phyloP scores from a whole-genome alignment of 176 grass and related monocot genomes.

The Carex cristatella region DNA sequence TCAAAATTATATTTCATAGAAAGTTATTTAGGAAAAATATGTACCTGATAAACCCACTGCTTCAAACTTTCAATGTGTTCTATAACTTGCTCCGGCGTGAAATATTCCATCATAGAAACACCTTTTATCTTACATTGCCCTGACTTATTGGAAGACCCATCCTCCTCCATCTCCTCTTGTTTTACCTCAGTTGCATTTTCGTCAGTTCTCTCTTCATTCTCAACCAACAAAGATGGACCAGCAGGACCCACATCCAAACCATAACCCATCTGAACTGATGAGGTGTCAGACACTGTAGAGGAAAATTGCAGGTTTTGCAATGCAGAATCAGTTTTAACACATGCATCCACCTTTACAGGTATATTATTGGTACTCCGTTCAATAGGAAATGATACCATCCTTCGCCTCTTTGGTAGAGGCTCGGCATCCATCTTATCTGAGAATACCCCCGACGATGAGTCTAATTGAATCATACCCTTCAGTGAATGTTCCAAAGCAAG shows the following conservation, averaged over 20 bases:
- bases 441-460: conserved; percentile 22
- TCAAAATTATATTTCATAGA: conserved; percentile 16
- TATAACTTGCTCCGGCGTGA: conserved; percentile 87
- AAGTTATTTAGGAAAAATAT: conserved; percentile 5
- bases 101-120: conserved; percentile 92
- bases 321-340: conserved; percentile 37
- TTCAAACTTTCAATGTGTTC: conserved; percentile 88
- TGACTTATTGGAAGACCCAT: conserved; percentile 46
- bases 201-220: conserved; percentile 37
- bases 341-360: conserved; percentile 44
- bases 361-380: conserved; percentile 45
- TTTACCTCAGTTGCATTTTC: conserved; percentile 37
- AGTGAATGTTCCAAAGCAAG: not conserved
- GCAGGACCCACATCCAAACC: conserved; percentile 34
- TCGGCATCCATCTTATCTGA: conserved; percentile 71
- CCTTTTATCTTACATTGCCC: conserved; percentile 97
- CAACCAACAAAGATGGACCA: conserved; percentile 35
- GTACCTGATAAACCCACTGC: conserved; percentile 94
- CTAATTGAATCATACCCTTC: conserved; percentile 3
- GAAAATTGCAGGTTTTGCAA: not conserved
- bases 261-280: conserved; percentile 36
- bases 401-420: conserved; percentile 56
- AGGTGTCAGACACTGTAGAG: conserved; percentile 21
- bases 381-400: conserved; percentile 44
- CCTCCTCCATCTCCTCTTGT: conserved; percentile 61